Evolutionary conservation across 2,329 filamentous ascomycete genomes (phyloP).

Genomic region (Colletotrichum tropicale): DNA sequence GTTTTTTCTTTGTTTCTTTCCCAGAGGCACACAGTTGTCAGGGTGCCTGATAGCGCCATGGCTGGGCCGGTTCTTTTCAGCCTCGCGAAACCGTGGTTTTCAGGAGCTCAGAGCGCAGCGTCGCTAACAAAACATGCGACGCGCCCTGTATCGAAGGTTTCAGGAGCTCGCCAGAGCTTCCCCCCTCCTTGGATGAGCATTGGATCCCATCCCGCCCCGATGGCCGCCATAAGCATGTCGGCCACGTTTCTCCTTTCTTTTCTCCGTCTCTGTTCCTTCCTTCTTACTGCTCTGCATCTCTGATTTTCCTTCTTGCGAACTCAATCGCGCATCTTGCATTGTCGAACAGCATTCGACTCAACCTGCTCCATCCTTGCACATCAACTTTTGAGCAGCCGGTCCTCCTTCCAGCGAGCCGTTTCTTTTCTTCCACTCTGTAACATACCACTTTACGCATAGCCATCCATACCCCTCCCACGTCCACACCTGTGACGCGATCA

Average conservation of each 20-base stretch:
- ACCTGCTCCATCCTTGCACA: constrained; percentile 6
- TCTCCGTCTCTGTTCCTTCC: neutral
- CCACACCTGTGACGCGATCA: neutral
- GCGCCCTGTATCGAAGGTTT: constrained; percentile 30
- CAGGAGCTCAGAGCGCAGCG: constrained; percentile 6
- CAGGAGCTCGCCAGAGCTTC: constrained; percentile 9
- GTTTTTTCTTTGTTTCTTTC: neutral
- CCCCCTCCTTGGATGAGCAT: neutral
- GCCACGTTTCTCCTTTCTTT: neutral
- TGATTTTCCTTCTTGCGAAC: neutral
- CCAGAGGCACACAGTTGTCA: neutral
- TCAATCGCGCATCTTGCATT: constrained; percentile 2
- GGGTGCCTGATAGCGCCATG: neutral
- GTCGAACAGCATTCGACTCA: neutral
- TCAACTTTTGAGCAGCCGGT: neutral
- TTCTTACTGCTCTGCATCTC: neutral
- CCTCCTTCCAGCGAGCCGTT: neutral
- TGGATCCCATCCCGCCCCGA: neutral
- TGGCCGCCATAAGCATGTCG: constrained; percentile 3
- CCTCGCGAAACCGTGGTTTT: constrained; percentile 1
- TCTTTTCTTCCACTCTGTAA: neutral
- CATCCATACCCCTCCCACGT: neutral
- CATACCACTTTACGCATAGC: neutral
- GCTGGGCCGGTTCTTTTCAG: neutral
- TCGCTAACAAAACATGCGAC: constrained; percentile 27